Percentiles rank a stretch among this genome's conserved stretches.
phyloP scores from a whole-genome alignment of 75 land plant genomes.

The Ceratopteris richardii region DNA sequence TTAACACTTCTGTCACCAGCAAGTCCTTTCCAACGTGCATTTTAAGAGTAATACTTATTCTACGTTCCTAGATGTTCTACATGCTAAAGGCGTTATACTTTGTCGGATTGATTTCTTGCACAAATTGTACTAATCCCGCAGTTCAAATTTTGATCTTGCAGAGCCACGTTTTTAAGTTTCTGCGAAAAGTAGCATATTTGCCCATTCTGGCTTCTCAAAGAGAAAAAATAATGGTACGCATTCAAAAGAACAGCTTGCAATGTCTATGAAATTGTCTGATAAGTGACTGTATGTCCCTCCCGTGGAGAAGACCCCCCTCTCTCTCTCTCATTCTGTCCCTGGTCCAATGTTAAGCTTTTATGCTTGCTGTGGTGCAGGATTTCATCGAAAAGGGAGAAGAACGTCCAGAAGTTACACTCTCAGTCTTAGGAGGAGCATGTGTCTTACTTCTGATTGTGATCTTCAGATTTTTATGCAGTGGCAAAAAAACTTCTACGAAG shows the following conservation, averaged over 20 bases:
- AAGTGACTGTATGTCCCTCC: not conserved
- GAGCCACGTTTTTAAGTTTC: slow-evolving; percentile 65
- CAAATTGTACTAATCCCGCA: too few relatives aligned
- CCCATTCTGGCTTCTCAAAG: slow-evolving; percentile 56
- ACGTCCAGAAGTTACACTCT: slow-evolving; percentile 56
- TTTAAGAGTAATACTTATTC: not conserved
- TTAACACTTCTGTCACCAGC: too few relatives aligned
- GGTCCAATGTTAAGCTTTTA: not conserved
- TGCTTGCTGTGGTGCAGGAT: slow-evolving; percentile 31
- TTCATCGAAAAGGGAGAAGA: slow-evolving; percentile 61
- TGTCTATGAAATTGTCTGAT: not conserved
- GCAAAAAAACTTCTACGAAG: slow-evolving; percentile 26
- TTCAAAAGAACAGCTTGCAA: not conserved
- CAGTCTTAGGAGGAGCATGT: slow-evolving; percentile 41
- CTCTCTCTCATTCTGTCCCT: too few relatives aligned
- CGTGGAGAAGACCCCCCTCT: too few relatives aligned
- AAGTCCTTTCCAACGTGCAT: too few relatives aligned
- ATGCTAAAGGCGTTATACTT: not conserved
- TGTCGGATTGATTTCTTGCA: not conserved
- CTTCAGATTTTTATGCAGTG: slow-evolving; percentile 49
- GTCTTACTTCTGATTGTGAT: slow-evolving; percentile 36
- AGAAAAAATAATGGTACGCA: slow-evolving; percentile 59
- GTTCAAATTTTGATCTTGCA: slow-evolving; percentile 32
- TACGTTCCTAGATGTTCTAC: not conserved
- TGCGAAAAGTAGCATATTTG: slow-evolving; percentile 65